A percentile compares a stretch with the other conserved stretches of the same genome.
phyloP scores from a whole-genome alignment of 139 green algal species.

The Chlamydomonas schloesseri region DNA sequence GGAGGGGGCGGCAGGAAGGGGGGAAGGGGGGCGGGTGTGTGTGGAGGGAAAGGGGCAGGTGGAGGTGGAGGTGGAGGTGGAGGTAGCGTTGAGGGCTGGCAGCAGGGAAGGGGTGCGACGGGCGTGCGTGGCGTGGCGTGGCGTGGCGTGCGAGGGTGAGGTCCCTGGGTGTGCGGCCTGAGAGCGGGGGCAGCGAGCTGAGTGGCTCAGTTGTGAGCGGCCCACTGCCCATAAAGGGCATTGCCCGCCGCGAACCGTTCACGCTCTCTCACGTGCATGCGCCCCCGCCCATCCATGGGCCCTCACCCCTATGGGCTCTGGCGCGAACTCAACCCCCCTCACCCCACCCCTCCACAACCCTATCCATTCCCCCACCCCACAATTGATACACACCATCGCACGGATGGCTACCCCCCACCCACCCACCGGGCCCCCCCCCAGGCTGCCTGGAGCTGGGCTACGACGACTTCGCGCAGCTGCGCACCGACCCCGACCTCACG shows the following conservation, averaged over 20 bases:
- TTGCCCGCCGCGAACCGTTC: no score
- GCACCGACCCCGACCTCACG: conserved; percentile 80
- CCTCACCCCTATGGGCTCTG: no score
- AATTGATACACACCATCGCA: background rate
- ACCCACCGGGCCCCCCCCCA: background rate
- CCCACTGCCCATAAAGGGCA: no score
- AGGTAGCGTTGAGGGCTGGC: background rate
- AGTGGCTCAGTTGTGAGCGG: no score
- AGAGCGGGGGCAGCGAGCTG: no score
- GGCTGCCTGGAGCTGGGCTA: conserved; percentile 82
- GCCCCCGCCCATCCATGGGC: no score
- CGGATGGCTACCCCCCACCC: background rate
- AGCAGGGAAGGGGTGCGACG: background rate
- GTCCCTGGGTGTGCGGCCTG: no score
- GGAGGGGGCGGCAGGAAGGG: background rate
- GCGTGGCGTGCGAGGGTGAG: background rate
- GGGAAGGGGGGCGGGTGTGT: background rate
- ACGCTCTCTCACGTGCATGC: no score
- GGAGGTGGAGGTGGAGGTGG: no score
- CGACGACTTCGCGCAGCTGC: conserved; percentile 74
- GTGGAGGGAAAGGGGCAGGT: no score
- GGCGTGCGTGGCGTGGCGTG: background rate
- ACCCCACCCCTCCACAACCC: background rate
- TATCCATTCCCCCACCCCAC: background rate
- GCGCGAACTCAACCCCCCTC: no score